phyloP scores from a whole-genome alignment of 345 rosid genomes.

The Euphorbia peplus region DNA sequence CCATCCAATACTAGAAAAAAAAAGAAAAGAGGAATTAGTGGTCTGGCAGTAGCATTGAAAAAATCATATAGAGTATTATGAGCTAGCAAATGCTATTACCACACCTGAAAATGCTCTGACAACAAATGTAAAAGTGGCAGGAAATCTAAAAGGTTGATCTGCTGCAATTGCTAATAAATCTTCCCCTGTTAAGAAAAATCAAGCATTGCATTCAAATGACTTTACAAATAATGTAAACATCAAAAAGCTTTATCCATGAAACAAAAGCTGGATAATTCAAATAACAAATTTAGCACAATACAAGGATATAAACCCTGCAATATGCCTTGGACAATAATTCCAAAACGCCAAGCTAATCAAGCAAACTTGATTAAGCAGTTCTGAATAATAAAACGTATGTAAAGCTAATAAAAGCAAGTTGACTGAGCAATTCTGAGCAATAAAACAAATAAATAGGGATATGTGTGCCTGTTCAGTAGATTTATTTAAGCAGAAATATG shows the following conservation, averaged over 20 bases:
- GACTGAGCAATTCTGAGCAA: not conserved
- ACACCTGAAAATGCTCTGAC: slow-evolving; percentile 98
- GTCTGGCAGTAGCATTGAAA: slow-evolving; percentile 17
- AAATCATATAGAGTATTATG: not conserved
- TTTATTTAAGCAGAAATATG: not conserved
- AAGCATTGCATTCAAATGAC: slow-evolving; percentile 14
- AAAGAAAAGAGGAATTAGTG: slow-evolving; percentile 2
- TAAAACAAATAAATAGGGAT: not conserved
- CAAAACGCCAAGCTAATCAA: not conserved
- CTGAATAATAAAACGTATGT: not conserved
- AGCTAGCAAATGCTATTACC: slow-evolving; percentile 6
- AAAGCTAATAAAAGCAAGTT: not conserved
- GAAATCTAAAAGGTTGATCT: slow-evolving; percentile 98
- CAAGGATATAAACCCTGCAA: not conserved
- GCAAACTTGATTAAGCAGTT: not conserved
- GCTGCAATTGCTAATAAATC: slow-evolving; percentile 93
- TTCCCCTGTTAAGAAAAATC: slow-evolving; percentile 65
- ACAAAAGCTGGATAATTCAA: not conserved
- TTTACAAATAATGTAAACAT: not conserved
- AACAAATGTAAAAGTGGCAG: slow-evolving; percentile 97
- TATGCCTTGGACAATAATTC: not conserved
- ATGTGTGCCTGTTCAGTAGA: not conserved
- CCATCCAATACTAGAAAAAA: slow-evolving; percentile 81
- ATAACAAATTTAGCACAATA: not conserved
- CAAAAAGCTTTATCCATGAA: not conserved